These are phyloP conservation scores for Pythium biforme DNA, from an alignment of 352 stramenopile genomes.

Conservation along the genomic window DNA sequence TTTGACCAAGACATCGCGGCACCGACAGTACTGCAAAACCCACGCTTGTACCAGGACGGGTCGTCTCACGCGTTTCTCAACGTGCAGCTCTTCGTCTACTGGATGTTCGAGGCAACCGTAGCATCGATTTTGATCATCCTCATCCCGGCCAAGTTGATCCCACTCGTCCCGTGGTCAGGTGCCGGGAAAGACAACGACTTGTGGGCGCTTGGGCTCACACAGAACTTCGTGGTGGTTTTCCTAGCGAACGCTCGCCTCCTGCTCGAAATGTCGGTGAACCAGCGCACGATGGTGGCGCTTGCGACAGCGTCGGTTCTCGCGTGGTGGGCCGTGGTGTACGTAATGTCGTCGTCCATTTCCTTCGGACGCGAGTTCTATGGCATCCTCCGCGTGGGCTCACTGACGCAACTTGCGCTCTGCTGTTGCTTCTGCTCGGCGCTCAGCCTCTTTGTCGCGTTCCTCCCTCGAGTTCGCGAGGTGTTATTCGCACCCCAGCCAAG, in stretches of 20 bases:
- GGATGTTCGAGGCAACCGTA: conserved; percentile 58
- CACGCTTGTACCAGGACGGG: conserved; percentile 55
- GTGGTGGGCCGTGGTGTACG: conserved; percentile 50
- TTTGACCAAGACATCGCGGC: conserved; percentile 35
- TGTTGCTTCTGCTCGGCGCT: conserved; percentile 34
- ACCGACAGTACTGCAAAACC: conserved; percentile 40
- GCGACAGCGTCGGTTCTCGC: conserved; percentile 35
- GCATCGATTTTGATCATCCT: conserved; percentile 51
- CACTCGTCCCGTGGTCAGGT: conserved; percentile 42
- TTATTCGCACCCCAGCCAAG: conserved; percentile 39
- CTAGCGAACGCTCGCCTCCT: conserved; percentile 51
- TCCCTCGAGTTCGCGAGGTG: conserved; percentile 34
- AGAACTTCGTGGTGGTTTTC: conserved; percentile 64
- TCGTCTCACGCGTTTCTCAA: conserved; percentile 53
- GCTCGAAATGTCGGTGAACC: conserved; percentile 43
- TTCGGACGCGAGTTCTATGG: conserved; percentile 68
- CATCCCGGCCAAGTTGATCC: conserved; percentile 40
- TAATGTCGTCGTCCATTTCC: conserved; percentile 45
- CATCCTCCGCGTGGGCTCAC: conserved; percentile 40
- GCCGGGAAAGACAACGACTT: conserved; percentile 62
- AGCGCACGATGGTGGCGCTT: conserved; percentile 33
- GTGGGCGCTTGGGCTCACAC: conserved; percentile 59
- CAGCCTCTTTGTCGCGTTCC: conserved; percentile 33
- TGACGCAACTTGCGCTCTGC: conserved; percentile 42
- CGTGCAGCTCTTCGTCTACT: conserved; percentile 41